A percentile compares a stretch with the other conserved stretches of the same genome.
phyloP scores from a whole-genome alignment of 495 filamentous ascomycete species.

The Tuber microsphaerosporum region DNA sequence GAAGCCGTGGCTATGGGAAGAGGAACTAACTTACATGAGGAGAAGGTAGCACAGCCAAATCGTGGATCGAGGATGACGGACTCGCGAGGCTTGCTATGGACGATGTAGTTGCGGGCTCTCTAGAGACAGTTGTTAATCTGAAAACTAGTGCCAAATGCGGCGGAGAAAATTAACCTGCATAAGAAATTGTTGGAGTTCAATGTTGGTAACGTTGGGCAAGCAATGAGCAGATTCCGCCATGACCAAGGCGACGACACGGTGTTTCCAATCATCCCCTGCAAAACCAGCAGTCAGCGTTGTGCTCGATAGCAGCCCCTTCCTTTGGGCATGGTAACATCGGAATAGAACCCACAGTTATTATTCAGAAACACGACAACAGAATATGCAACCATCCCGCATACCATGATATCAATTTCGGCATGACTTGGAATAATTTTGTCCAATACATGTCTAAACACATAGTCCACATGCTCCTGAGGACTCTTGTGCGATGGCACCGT shows the following conservation, averaged over 20 bases:
- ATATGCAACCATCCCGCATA: slow-evolving; percentile 31
- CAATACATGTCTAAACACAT: slow-evolving; percentile 59
- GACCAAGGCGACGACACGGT: slow-evolving; percentile 30
- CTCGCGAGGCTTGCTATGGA: slow-evolving; percentile 23
- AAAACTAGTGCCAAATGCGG: not conserved
- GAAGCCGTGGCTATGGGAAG: not conserved
- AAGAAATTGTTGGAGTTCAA: slow-evolving; percentile 28
- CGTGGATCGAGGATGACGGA: slow-evolving; percentile 29
- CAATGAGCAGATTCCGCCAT: slow-evolving; percentile 33
- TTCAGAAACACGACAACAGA: slow-evolving; percentile 27
- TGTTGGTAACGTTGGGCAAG: slow-evolving; percentile 22
- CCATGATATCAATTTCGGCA: slow-evolving; percentile 60
- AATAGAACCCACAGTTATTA: slow-evolving; percentile 25
- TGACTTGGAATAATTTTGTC: slow-evolving; percentile 44
- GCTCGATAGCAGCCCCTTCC: not conserved
- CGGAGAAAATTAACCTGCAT: slow-evolving; percentile 8
- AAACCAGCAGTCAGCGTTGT: slow-evolving; percentile 10
- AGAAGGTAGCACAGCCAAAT: slow-evolving; percentile 36
- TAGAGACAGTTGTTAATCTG: slow-evolving; percentile 15
- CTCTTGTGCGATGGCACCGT: slow-evolving; percentile 51
- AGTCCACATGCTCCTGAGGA: slow-evolving; percentile 52
- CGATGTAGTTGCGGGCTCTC: slow-evolving; percentile 32
- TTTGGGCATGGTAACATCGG: not conserved
- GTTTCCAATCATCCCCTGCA: slow-evolving; percentile 28
- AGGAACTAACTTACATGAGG: slow-evolving; percentile 19